Evolutionary conservation across 495 filamentous ascomycete species (phyloP).

Genomic region (Neurospora sp.): DNA sequence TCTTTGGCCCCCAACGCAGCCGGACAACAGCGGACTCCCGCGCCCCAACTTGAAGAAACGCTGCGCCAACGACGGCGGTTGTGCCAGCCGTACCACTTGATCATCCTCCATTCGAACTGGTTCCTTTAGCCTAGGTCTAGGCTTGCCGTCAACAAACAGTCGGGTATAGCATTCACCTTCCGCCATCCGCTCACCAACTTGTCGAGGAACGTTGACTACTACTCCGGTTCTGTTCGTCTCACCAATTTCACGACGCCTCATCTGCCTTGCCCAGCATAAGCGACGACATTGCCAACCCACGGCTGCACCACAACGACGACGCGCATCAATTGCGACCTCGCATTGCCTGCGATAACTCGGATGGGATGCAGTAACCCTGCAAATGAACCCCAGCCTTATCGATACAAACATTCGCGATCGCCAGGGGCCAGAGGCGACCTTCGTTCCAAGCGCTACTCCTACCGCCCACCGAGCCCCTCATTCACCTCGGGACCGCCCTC

Average conservation of each 20-base stretch:
- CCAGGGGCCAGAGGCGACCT: conserved; percentile 1
- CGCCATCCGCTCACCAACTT: neutral
- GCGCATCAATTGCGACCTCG: neutral
- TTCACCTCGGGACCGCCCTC: neutral
- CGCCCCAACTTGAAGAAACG: neutral
- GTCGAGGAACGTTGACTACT: neutral
- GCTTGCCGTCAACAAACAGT: neutral
- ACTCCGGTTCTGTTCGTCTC: neutral
- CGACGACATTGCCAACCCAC: neutral
- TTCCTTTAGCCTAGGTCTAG: neutral
- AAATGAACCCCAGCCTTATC: conserved; percentile 13
- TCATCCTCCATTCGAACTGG: neutral
- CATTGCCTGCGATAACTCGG: neutral
- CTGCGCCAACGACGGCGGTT: neutral
- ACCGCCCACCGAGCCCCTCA: conserved; percentile 12
- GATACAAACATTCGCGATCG: conserved; percentile 14
- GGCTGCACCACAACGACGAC: neutral
- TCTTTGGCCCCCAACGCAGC: neutral
- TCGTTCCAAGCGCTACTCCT: neutral
- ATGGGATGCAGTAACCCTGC: neutral
- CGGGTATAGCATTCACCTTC: neutral
- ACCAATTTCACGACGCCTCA: neutral
- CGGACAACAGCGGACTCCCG: neutral
- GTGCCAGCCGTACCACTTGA: neutral
- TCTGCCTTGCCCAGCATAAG: neutral